Evolutionary conservation across 331 rosid species (phyloP), one percentile per base, ranked within the genome.

Genomic region (Pyrus hybrid): DNA sequence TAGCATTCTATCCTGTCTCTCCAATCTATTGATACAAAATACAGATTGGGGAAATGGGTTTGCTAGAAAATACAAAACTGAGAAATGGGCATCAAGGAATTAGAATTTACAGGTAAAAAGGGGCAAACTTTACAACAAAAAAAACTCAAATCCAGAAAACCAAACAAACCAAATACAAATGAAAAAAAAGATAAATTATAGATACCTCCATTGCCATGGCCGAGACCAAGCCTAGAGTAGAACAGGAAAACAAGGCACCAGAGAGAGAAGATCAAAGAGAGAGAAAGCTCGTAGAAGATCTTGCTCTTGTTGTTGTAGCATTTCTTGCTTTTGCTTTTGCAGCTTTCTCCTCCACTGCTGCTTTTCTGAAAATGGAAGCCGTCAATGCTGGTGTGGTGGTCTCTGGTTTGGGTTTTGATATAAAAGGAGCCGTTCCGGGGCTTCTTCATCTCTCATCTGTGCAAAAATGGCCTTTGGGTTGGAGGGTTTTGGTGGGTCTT

Each of bases 241-340:
- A 83, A 83, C 71, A 86, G 63, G 80, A 88, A 85, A 60, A 83
- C 73, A 63, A 93, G 87, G 65, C 91, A 93, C 85, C 90, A 88
- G 0, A 90, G 82, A 4, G 92, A 88, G 73, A 92, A 76, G 54
- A 90, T 30, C 73, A 90, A 84, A 73, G 96, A 85, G 28, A 89
- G 76, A 47, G 93, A 92, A 53, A 90, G 85, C 79, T 89, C 89
- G 37, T 76, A 84, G 26, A 87, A 83, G 83, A 83, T 85, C 77
- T 63, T 83, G 69, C 56, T 77, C 64, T 75, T 83, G 45, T 78
- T 81, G 70, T 60, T 47, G 69, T 74, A 54, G 57, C 35, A 68
- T n/a, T 71, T 83, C 51, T 26, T 71, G 51, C 22, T 60, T 28
- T 74, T 85, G 49, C 71, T 81, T 16, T 60, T 74, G 72, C 63